These are phyloP conservation scores for Daldinia concentrica DNA, from an alignment of 495 filamentous ascomycete species.

Conservation along the genomic window DNA sequence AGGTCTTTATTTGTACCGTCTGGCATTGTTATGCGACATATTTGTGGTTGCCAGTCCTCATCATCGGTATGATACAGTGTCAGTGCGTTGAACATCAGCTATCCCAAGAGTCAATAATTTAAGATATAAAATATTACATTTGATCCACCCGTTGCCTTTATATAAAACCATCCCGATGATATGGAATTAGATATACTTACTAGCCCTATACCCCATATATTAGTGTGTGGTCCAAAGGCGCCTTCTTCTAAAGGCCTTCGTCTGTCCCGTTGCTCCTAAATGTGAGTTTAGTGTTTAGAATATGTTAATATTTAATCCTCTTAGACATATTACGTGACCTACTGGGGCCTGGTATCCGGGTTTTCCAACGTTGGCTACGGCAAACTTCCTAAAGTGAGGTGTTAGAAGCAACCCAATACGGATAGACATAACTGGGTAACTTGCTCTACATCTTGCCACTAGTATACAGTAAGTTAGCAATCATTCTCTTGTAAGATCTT, in stretches of 20 bases:
- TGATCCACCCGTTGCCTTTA: no score
- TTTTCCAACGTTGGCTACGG: conserved; percentile 20
- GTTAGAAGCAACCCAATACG: background rate
- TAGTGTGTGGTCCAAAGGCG: conserved; percentile 32
- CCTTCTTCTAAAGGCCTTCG: background rate
- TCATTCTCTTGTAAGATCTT: background rate
- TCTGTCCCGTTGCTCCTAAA: conserved; percentile 29
- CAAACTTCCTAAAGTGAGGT: conserved; percentile 12
- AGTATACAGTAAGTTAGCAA: background rate
- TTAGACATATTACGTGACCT: background rate
- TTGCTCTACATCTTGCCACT: conserved; percentile 25
- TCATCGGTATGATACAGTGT: conserved; percentile 22
- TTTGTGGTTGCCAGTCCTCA: conserved; percentile 29
- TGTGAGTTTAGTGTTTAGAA: background rate
- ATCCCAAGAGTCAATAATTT: conserved; percentile 3
- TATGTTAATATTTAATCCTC: background rate
- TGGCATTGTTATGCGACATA: conserved; percentile 24
- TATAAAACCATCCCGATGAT: no score
- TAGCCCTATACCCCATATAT: conserved; percentile 30
- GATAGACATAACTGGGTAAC: background rate
- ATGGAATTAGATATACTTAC: no score
- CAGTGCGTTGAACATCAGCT: conserved; percentile 36
- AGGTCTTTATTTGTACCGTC: conserved; percentile 14
- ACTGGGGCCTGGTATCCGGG: conserved; percentile 31
- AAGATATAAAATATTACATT: no score